Base-by-base conservation (phyloP, 202 grass and related monocot species). In the Bolboschoenoplectus hybrid region DNA sequence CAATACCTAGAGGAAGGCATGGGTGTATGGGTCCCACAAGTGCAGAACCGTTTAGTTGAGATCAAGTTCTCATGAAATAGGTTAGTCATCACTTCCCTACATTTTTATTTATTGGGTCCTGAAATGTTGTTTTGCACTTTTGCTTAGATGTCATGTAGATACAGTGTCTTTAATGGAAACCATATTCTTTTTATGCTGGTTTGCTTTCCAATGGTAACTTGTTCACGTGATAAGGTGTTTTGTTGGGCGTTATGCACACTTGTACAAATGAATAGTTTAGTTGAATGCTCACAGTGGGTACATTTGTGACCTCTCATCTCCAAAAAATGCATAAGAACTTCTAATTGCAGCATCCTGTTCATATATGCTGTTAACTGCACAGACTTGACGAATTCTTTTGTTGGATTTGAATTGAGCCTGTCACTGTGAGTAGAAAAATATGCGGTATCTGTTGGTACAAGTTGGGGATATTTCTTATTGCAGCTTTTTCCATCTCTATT, bases 11-110 rank as follows among this genome's bases (percentile, higher is more conserved):
- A 53, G 63, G 46, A 95, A 90, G 89, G 87, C 45, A 53, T 93
- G 91, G 63, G 76, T 91, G 36, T 93, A 89, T 70, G 85, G 82
- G 67, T 91, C 91, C 35, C 72, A 16, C 14, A 90, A 92, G 53
- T 93, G 86, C 81, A 93, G 83, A 84, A 89, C 89, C 64, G 66
- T 91, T 95, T 90, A 80, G 86, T 55, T 92, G 85, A 88, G 86
- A 34, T 77, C 12, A 16, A 16, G 52, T 57, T 49, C 52, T 81
- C 17, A 13, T 44, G 36, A 63, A 81, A 63, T 61, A 63, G 36
- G 78, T 63, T 63, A 63, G 55, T 81, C 63, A 36, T 62, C 16
- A 61, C 10, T 13, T 57, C 34, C 17, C 2, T 16, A 38, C 12
- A 14, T 79, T 35, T 40, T 35, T 26, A 39, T 79, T 57, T 35